Evolutionary conservation across 148 eudicot species (phyloP).

Genomic region (Arctostaphylos glauca): DNA sequence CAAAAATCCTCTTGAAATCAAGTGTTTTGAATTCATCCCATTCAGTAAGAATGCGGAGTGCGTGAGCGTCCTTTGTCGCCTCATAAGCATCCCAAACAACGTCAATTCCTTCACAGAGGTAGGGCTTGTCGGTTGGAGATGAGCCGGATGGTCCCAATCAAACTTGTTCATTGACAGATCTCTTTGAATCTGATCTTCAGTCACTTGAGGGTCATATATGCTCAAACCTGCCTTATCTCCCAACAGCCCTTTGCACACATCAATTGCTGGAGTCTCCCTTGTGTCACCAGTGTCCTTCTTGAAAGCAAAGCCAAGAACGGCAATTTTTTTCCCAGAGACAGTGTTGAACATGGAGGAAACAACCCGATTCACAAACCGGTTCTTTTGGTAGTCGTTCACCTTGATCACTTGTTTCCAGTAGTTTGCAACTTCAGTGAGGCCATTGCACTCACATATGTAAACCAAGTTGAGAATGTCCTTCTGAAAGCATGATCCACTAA

Average conservation of each 20-base stretch:
- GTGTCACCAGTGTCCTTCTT: constrained; percentile 68
- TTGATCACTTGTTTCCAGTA: constrained; percentile 70
- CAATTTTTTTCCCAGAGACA: constrained; percentile 50
- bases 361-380: constrained; percentile 56
- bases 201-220: constrained; percentile 59
- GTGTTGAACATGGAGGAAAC: constrained; percentile 71
- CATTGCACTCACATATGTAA: constrained; percentile 64
- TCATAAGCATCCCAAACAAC: constrained; percentile 43
- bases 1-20: constrained; percentile 48
- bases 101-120: constrained; percentile 26
- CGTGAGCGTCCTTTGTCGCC: constrained; percentile 60
- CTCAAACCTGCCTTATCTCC: constrained; percentile 49
- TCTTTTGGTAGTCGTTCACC: constrained; percentile 63
- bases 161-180: constrained; percentile 54
- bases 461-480: constrained; percentile 64
- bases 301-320: constrained; percentile 55
- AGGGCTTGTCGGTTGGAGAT: constrained; percentile 49
- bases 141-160: constrained; percentile 62
- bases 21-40: constrained; percentile 61
- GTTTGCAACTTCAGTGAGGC: constrained; percentile 56
- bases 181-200: constrained; percentile 52
- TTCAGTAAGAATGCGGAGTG: constrained; percentile 51
- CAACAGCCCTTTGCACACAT: constrained; percentile 54
- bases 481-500: constrained; percentile 68
- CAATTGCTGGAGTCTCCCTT: constrained; percentile 61